Percentiles rank a stretch among this genome's conserved stretches.
Conservation (phyloP, 306 rosid genomes). For the Fragaria nilgerrensis region DNA sequence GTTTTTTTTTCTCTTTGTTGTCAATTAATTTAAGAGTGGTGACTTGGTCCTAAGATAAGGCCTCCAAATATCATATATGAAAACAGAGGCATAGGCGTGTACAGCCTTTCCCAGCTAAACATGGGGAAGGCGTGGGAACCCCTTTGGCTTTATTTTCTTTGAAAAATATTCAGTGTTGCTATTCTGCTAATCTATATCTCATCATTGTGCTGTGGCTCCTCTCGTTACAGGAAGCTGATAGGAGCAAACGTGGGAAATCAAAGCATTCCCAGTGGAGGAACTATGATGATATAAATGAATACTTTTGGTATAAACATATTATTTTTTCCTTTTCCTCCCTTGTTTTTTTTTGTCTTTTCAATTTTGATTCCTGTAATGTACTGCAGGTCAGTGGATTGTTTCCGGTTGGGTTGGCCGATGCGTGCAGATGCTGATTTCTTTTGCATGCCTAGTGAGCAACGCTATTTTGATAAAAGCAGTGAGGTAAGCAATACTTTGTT, state of each 20-base stretch:
- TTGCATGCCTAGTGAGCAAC: conserved; percentile 38
- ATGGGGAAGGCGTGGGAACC: neutral
- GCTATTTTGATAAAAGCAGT: conserved; percentile 41
- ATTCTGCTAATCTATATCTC: conserved; percentile 11
- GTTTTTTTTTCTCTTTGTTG: conserved; percentile 4
- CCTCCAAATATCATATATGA: neutral
- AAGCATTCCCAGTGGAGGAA: conserved; percentile 99
- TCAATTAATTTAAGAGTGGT: conserved; percentile 12
- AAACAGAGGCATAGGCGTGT: neutral
- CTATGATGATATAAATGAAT: conserved; percentile 94
- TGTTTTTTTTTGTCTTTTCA: neutral
- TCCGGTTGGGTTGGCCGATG: conserved; percentile 99
- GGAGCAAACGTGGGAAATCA: conserved; percentile 80
- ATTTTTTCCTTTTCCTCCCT: neutral
- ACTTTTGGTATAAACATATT: conserved; percentile 65
- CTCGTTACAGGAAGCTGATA: conserved; percentile 68
- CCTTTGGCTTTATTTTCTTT: neutral
- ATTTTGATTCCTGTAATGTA: conserved; percentile 26
- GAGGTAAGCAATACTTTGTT: conserved; percentile 45
- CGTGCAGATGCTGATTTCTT: conserved; percentile 97
- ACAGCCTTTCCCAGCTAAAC: neutral
- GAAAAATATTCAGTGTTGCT: neutral
- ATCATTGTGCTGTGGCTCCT: conserved; percentile 15
- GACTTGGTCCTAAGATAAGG: neutral
- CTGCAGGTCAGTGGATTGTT: conserved; percentile 91